These are phyloP conservation scores for Telfairia occidentalis DNA, from an alignment of 331 rosid species.

Conservation along the genomic window DNA sequence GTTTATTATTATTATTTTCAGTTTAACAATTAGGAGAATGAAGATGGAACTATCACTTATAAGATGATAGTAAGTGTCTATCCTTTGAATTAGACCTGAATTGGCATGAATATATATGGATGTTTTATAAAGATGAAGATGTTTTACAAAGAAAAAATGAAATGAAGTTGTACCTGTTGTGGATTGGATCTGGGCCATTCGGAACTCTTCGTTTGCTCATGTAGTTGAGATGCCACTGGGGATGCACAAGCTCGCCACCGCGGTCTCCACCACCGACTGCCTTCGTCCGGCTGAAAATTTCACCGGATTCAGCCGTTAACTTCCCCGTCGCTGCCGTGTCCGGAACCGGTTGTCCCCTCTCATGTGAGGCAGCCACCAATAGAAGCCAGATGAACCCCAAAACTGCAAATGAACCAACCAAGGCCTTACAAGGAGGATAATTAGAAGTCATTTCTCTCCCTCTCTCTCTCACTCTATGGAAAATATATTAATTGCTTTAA, in stretches of 20 bases:
- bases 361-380: background rate
- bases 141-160: background rate
- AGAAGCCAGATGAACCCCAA: background rate
- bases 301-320: background rate
- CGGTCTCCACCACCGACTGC: background rate
- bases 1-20: too few relatives aligned
- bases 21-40: too few relatives aligned
- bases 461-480: background rate
- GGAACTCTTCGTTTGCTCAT: conserved; percentile 92
- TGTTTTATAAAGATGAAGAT: background rate
- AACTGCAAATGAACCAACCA: background rate
- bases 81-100: too few relatives aligned
- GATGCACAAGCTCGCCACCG: conserved; percentile 16
- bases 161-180: conserved; percentile 47
- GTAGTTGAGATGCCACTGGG: conserved; percentile 50
- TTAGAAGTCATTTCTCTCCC: background rate
- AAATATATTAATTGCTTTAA: background rate
- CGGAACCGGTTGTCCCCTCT: background rate
- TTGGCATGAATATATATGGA: too few relatives aligned
- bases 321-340: background rate
- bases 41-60: too few relatives aligned
- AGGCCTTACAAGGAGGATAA: background rate
- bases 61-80: too few relatives aligned
- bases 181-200: conserved; percentile 93
- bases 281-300: conserved; percentile 13